Percentiles rank a stretch among this genome's conserved stretches.
Conservation (phyloP, 2,329 filamentous ascomycete species). For the Tricladium varicosporioides region DNA sequence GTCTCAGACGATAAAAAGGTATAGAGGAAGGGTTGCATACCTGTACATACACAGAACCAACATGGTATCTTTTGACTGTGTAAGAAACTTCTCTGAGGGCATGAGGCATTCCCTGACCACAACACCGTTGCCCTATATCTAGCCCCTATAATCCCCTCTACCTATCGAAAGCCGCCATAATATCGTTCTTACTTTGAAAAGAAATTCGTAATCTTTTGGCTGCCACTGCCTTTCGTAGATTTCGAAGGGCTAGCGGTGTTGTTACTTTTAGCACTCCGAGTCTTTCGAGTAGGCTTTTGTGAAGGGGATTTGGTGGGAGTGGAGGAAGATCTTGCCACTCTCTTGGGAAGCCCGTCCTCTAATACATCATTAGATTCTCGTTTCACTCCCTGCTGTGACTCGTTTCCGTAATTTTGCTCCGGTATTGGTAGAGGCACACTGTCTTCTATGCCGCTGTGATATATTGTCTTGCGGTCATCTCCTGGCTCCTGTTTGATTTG, state of each 20-base stretch:
- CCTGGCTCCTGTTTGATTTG: constrained; percentile 24
- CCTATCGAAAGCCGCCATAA: too few relatives aligned
- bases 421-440: constrained; percentile 29
- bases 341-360: constrained; percentile 27
- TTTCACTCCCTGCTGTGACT: constrained; percentile 28
- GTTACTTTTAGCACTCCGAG: constrained; percentile 18
- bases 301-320: constrained; percentile 21
- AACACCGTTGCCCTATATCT: too few relatives aligned
- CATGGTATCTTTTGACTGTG: too few relatives aligned
- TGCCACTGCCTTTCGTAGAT: constrained; percentile 26
- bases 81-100: too few relatives aligned
- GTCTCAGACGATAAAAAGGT: constrained; percentile 7
- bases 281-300: constrained; percentile 13
- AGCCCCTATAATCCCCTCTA: too few relatives aligned
- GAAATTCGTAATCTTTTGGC: constrained; percentile 52
- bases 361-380: constrained; percentile 27
- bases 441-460: constrained; percentile 29
- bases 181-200: constrained; percentile 36
- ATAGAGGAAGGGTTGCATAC: too few relatives aligned
- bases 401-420: constrained; percentile 4
- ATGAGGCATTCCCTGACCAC: too few relatives aligned
- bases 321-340: constrained; percentile 22
- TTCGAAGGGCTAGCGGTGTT: constrained; percentile 18
- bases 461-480: constrained; percentile 25
- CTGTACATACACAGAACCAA: too few relatives aligned